Conservation (phyloP, 108 stramenopile genomes). For the Chaetoceros muelleri region DNA sequence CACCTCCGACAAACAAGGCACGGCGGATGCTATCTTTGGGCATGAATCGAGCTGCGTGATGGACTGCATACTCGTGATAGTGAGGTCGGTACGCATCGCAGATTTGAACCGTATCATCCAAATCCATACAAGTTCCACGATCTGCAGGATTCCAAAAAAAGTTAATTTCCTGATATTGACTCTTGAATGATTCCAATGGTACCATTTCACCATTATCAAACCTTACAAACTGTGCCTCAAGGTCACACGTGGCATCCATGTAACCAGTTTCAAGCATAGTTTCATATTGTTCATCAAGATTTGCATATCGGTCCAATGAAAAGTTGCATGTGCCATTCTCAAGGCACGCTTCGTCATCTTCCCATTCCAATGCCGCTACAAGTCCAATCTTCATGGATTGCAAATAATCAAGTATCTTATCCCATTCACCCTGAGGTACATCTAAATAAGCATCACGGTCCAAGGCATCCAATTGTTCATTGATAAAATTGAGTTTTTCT, state of each 20-base stretch:
- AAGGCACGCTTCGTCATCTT: neutral
- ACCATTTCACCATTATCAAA: neutral
- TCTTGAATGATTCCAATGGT: neutral
- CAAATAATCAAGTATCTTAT: neutral
- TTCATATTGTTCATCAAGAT: neutral
- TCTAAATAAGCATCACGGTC: neutral
- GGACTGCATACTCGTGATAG: constrained; percentile 68
- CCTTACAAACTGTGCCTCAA: neutral
- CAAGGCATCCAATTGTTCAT: neutral
- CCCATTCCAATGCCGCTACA: neutral
- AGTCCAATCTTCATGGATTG: neutral
- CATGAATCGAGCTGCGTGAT: constrained; percentile 71
- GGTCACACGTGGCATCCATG: neutral
- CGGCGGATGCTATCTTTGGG: constrained; percentile 35
- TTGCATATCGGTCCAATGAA: neutral
- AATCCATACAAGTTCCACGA: constrained; percentile 52
- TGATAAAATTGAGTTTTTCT: neutral
- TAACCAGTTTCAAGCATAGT: neutral
- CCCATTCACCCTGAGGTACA: neutral
- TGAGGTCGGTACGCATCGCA: constrained; percentile 70
- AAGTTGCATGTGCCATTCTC: neutral
- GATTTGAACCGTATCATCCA: constrained; percentile 66
- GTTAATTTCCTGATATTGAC: constrained; percentile 26
- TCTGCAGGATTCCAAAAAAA: constrained; percentile 18
- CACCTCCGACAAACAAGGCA: constrained; percentile 77